Evolutionary conservation across 129 eudicot genomes (phyloP).

Genomic region (carrot (Daucus carota)): DH1_v3.0 NC_030386.2:30586501-30587000

Average conservation of each 20-base stretch:
- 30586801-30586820: background rate
- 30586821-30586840: background rate
- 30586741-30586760: background rate
- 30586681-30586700: background rate
- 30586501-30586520: slow-evolving; percentile 9
- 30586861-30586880: background rate
- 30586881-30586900: background rate
- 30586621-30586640: slow-evolving; percentile 50
- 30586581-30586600: slow-evolving; percentile 10
- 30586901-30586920: too few relatives aligned
- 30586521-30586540: slow-evolving; percentile 28
- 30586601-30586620: slow-evolving; percentile 18
- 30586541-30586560: slow-evolving; percentile 13
- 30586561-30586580: slow-evolving; percentile 28
- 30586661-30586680: background rate
- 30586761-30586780: background rate
- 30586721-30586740: background rate
- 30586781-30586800: background rate
- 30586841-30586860: background rate
- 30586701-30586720: background rate
- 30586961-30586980: too few relatives aligned
- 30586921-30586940: too few relatives aligned
- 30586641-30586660: slow-evolving; percentile 57
- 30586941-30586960: too few relatives aligned
- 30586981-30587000: too few relatives aligned